These are phyloP conservation scores for Radiomyces spectabilis DNA, from an alignment of 192 early-diverging fungal species.

Conservation along the genomic window DNA sequence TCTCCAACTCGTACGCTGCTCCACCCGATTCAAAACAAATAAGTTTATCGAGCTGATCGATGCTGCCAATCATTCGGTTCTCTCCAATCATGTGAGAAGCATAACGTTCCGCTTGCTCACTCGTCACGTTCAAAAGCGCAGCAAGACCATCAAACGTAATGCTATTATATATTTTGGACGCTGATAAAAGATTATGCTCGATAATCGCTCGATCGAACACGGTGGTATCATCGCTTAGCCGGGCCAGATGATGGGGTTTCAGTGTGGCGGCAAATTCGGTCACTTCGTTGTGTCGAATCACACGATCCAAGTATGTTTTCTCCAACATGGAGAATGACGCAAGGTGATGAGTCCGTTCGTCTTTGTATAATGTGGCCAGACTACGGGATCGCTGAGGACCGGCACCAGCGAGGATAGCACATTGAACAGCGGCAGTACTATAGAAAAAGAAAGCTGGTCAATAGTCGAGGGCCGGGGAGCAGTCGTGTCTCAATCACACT, in stretches of 20 bases:
- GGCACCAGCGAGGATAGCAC: constrained; percentile 84
- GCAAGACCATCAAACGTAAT: constrained; percentile 87
- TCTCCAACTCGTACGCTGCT: constrained; percentile 9
- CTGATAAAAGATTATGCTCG: constrained; percentile 88
- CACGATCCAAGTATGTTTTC: constrained; percentile 91
- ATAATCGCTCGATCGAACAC: constrained; percentile 89
- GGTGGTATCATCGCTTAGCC: constrained; percentile 65
- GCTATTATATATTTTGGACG: constrained; percentile 87
- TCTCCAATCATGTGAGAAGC: constrained; percentile 89
- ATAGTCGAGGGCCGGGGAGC: too few species aligned
- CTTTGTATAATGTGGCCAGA: constrained; percentile 85
- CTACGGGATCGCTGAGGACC: constrained; percentile 83
- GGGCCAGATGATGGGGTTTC: constrained; percentile 71
- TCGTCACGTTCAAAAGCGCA: constrained; percentile 60
- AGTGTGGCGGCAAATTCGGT: constrained; percentile 69
- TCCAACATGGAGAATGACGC: constrained; percentile 74
- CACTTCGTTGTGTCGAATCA: constrained; percentile 72
- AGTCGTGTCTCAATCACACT: too few species aligned
- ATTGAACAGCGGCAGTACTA: constrained; percentile 75
- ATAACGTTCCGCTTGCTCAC: constrained; percentile 78
- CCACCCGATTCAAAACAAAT: constrained; percentile 73
- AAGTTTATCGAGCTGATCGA: constrained; percentile 86
- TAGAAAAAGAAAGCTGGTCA: constrained; percentile 8
- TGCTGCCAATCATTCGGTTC: constrained; percentile 76
- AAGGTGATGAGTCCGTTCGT: constrained; percentile 80